phyloP scores from a whole-genome alignment of 345 rosid species.

The Salix dunnii region DNA sequence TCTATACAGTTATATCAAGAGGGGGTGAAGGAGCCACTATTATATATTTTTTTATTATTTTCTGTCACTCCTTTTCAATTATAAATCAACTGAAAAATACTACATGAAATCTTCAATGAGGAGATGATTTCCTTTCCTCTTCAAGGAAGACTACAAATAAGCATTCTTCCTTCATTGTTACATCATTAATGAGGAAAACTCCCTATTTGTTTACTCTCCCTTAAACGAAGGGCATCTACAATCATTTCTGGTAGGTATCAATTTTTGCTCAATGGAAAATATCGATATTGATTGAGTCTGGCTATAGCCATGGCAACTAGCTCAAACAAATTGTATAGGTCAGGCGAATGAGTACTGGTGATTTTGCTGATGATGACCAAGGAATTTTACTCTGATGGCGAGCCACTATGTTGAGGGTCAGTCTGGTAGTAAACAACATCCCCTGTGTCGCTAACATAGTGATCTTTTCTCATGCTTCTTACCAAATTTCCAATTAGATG shows the following conservation, averaged over 20 bases:
- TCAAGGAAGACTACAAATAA: neutral
- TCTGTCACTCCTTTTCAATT: neutral
- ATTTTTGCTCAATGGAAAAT: neutral
- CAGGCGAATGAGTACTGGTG: neutral
- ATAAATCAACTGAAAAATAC: neutral
- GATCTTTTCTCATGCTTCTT: slow-evolving; percentile 57
- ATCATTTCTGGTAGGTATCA: neutral
- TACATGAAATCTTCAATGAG: neutral
- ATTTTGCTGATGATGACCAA: neutral
- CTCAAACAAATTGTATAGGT: neutral
- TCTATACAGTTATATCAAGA: neutral
- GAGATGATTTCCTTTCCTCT: neutral
- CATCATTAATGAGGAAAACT: neutral
- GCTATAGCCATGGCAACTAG: neutral
- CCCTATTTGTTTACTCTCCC: neutral
- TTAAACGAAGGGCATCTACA: neutral
- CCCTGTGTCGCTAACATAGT: slow-evolving; percentile 69
- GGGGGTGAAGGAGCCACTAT: neutral
- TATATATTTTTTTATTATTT: neutral
- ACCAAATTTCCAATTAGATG: slow-evolving; percentile 55
- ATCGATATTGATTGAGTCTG: neutral
- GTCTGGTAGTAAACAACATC: slow-evolving; percentile 70
- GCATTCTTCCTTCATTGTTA: neutral
- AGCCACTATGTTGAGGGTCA: slow-evolving; percentile 37
- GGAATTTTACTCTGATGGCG: neutral